A percentile compares a stretch with the other conserved stretches of the same genome.
Conservation (phyloP, 306 rosid genomes). For the Castanea sativa region DNA sequence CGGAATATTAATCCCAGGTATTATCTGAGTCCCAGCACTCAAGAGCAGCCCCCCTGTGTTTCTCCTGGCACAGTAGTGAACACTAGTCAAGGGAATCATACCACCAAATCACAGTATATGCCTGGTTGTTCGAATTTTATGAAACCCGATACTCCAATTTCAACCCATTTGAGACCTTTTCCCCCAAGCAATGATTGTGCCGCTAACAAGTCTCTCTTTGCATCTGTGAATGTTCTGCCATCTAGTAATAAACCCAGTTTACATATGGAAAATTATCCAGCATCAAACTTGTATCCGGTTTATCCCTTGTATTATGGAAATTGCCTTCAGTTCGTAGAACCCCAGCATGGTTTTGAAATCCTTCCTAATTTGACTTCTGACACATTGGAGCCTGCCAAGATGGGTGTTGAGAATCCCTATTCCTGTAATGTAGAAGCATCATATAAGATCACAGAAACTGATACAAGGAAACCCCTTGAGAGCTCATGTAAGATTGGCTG, state of each 20-base stretch:
- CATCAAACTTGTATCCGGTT: constrained; percentile 27
- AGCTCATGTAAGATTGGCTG: constrained; percentile 27
- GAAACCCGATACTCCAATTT: constrained; percentile 10
- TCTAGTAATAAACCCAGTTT: constrained; percentile 25
- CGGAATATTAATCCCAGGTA: constrained; percentile 46
- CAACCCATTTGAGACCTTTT: constrained; percentile 14
- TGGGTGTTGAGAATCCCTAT: constrained; percentile 13
- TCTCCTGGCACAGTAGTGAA: constrained; percentile 14
- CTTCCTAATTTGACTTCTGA: constrained; percentile 20
- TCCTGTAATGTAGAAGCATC: constrained; percentile 21
- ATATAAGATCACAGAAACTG: constrained; percentile 9
- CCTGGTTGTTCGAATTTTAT: constrained; percentile 28
- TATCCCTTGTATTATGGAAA: constrained; percentile 51
- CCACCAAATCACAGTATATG: constrained; percentile 4
- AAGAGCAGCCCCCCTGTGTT: constrained; percentile 18
- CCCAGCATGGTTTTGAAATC: constrained; percentile 8
- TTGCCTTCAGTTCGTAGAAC: constrained; percentile 12
- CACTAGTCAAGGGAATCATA: constrained; percentile 15
- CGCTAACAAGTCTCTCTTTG: neutral
- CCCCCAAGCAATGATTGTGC: neutral
- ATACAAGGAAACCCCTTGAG: constrained; percentile 9
- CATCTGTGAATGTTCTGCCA: constrained; percentile 20
- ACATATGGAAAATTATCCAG: constrained; percentile 23
- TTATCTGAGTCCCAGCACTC: constrained; percentile 46
- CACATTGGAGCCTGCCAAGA: constrained; percentile 22